Base-by-base conservation (phyloP, 768 basidiomycete species). In the Xerocomus spinulosus region DNA sequence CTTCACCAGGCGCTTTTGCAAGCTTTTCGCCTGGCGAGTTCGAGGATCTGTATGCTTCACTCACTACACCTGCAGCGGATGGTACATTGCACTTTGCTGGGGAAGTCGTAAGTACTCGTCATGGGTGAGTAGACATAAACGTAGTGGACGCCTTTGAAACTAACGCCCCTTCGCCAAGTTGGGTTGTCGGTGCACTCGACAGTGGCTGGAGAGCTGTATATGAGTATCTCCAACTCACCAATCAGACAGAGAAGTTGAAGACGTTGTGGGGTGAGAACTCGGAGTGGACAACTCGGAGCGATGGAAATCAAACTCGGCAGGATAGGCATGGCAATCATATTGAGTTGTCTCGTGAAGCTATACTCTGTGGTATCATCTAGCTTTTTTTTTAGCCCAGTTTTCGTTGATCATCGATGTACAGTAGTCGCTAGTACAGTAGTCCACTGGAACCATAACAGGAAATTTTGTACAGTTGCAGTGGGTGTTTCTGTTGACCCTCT, bases 21-120 rank as follows among this genome's bases (percentile, higher is more conserved):
- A 60, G 55, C 52, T 76, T 75, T 37, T 67, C 64, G 0, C 73
- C 75, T 13, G 72, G 72, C 14, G 49, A 70, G 18, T 74, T 73
- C 47, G 48, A 52, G 10, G 50, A 63, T 12, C 26, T 70, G 30
- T 74, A 70, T 49, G 46, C 50, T 4, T 53, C 58, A 9, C 56
- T 73, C n/a, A 69, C 49, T 15, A 9, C 23, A 10, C 68, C 72
- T 5, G 68, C 70, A 2, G 62, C 59, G 26, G 35, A n/a, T 2
- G 47, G 46, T 6, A 28, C 40, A 2, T 36, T 56, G 43, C 55
- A 56, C 14, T 48, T 55, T 43, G 55, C 53, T 2, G 47, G 53
- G 5, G 55, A 56, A 28, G 49, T 49, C 3, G 4, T 56, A 14
- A 56, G 55, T 33, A 51, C 49, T 5, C 47, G 43, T 25, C 55